phyloP scores from a whole-genome alignment of 768 basidiomycete species.

The Pisolithus microcarpus region DNA sequence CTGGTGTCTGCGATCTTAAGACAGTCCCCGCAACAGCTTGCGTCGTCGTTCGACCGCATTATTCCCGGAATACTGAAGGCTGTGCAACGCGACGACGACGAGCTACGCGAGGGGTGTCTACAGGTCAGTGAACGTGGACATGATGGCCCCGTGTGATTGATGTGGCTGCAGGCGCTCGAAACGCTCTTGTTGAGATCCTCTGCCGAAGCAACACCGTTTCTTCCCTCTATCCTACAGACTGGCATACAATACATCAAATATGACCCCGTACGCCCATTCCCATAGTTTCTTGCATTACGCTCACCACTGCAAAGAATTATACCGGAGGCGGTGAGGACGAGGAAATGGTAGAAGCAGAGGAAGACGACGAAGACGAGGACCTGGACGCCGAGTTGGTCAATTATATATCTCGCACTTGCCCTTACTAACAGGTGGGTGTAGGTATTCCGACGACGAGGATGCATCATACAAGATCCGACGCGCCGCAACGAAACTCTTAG shows the following conservation, averaged over 20 bases:
- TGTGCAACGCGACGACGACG: conserved; percentile 71
- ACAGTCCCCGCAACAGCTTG: conserved; percentile 61
- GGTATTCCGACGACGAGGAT: conserved; percentile 97
- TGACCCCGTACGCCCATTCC: conserved; percentile 60
- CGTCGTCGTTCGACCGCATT: conserved; percentile 51
- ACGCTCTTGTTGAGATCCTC: conserved; percentile 79
- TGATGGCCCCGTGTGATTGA: conserved; percentile 5
- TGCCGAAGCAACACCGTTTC: conserved; percentile 67
- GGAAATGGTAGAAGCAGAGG: conserved; percentile 48
- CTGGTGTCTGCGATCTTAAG: conserved; percentile 76
- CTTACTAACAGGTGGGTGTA: conserved; percentile 22
- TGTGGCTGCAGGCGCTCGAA: conserved; percentile 63
- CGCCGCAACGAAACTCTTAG: conserved; percentile 83
- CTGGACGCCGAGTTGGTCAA: conserved; percentile 66
- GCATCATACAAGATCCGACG: conserved; percentile 97
- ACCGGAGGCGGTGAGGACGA: conserved; percentile 66
- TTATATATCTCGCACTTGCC: not conserved
- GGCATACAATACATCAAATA: conserved; percentile 81
- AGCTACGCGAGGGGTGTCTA: conserved; percentile 71
- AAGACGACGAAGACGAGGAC: conserved; percentile 75
- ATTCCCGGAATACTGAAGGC: conserved; percentile 68
- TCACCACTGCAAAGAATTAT: conserved; percentile 52
- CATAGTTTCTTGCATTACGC: not conserved
- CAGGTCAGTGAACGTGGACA: conserved; percentile 41
- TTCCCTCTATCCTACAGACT: conserved; percentile 59